Percentiles rank a stretch among this genome's conserved stretches.
Conservation (phyloP, 495 filamentous ascomycete genomes). For the Pyrenula massariospora region DNA sequence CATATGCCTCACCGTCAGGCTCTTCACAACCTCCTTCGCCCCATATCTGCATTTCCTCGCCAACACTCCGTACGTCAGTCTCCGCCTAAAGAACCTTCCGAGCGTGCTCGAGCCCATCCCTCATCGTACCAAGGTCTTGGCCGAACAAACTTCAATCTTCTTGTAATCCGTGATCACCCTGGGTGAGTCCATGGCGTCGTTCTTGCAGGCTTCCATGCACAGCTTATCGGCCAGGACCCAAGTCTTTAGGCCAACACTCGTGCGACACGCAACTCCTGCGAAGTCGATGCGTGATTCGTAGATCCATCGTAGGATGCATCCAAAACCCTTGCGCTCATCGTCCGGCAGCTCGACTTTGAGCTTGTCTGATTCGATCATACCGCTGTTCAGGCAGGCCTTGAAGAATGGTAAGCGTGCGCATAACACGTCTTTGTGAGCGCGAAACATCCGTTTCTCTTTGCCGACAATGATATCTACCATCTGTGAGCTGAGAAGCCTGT, state of each 20-base stretch:
- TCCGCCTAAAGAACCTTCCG: no score
- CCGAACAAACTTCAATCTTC: no score
- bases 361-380: not conserved
- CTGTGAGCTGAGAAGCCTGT: not conserved
- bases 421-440: constrained; percentile 1
- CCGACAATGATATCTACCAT: constrained; percentile 1
- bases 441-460: not conserved
- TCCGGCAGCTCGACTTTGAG: constrained; percentile 1
- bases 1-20: no score
- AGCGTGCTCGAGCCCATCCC: no score
- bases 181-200: constrained; percentile 3
- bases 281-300: not conserved
- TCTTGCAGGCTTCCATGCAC: constrained; percentile 1
- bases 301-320: not conserved
- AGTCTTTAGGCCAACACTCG: not conserved
- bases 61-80: no score
- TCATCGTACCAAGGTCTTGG: no score
- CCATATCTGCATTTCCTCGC: no score
- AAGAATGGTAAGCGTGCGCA: constrained; percentile 1
- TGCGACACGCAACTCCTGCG: not conserved
- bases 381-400: not conserved
- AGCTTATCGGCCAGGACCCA: constrained; percentile 3
- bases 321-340: constrained; percentile 1
- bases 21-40: no score
- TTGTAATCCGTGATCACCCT: no score